Percentiles rank a stretch among this genome's conserved stretches.
Conservation (phyloP, 139 green algal species). For the Auxenochlorella pyrenoidosa region DNA sequence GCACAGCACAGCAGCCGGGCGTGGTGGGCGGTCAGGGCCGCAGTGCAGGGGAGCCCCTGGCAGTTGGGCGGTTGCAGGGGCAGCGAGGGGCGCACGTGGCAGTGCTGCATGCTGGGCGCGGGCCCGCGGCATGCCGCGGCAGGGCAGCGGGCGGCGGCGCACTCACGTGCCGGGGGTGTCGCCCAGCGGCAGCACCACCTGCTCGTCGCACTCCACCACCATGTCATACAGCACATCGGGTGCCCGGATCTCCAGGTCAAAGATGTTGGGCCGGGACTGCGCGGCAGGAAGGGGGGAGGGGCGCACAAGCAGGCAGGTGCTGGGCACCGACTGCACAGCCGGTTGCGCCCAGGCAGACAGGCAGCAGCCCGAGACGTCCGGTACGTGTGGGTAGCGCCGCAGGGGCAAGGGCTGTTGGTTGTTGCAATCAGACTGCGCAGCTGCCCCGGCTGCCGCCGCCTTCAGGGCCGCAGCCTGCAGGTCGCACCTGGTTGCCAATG, state of each 20-base stretch:
- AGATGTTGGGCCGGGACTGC: slow-evolving; percentile 89
- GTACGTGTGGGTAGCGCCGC: not conserved
- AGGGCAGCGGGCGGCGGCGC: not conserved
- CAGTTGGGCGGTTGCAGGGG: no score
- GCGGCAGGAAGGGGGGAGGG: no score
- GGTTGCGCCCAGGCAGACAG: not conserved
- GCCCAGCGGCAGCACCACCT: slow-evolving; percentile 82
- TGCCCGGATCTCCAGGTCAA: slow-evolving; percentile 83
- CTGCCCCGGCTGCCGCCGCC: slow-evolving; percentile 71
- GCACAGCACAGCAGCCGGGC: not conserved
- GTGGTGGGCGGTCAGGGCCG: not conserved
- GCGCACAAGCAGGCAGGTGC: no score
- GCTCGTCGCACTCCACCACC: slow-evolving; percentile 93
- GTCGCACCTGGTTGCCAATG: slow-evolving; percentile 92
- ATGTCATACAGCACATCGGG: slow-evolving; percentile 77
- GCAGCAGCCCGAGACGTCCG: not conserved
- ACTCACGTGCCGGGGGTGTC: slow-evolving; percentile 45
- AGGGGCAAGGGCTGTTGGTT: no score
- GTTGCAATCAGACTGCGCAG: not conserved
- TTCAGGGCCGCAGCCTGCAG: slow-evolving; percentile 87
- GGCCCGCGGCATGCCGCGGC: no score
- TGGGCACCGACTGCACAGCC: no score
- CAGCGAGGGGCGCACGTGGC: no score
- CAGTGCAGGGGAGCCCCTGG: no score
- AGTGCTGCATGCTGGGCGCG: no score